These are phyloP conservation scores for Cucurbita argyrosperma DNA, from an alignment of 306 rosid genomes.

Conservation along the genomic window DNA sequence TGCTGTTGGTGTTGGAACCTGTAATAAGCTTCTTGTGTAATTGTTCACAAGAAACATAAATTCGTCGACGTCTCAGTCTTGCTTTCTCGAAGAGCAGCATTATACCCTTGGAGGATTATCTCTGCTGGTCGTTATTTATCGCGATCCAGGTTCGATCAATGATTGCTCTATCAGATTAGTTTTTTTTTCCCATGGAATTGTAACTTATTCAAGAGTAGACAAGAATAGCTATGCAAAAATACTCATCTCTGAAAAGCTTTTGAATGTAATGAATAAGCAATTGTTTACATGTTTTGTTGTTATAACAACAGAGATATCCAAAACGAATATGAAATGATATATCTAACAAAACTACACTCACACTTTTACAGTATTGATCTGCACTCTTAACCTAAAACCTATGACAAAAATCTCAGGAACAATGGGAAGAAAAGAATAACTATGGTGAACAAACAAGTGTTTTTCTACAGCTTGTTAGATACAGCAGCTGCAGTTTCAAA, in stretches of 20 bases:
- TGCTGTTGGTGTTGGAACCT: constrained; percentile 80
- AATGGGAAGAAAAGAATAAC: background rate
- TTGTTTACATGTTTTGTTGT: background rate
- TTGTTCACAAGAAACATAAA: background rate
- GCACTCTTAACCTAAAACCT: background rate
- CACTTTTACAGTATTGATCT: background rate
- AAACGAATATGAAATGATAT: background rate
- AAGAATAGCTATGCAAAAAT: background rate
- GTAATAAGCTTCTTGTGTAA: constrained; percentile 89
- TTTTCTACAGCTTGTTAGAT: constrained; percentile 23
- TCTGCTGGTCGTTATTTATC: background rate
- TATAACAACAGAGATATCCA: background rate
- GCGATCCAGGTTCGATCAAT: background rate
- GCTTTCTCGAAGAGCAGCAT: background rate
- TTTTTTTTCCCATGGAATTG: background rate
- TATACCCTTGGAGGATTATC: background rate
- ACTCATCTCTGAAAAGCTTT: background rate
- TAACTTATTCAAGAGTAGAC: background rate
- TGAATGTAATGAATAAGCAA: background rate
- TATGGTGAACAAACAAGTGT: background rate
- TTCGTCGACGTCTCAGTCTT: background rate
- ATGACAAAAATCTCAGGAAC: background rate
- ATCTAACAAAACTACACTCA: background rate
- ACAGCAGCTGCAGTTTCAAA: constrained; percentile 23
- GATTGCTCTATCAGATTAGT: background rate